phyloP scores from a whole-genome alignment of 2,329 filamentous ascomycete species.

The Raffaelea albimanens region DNA sequence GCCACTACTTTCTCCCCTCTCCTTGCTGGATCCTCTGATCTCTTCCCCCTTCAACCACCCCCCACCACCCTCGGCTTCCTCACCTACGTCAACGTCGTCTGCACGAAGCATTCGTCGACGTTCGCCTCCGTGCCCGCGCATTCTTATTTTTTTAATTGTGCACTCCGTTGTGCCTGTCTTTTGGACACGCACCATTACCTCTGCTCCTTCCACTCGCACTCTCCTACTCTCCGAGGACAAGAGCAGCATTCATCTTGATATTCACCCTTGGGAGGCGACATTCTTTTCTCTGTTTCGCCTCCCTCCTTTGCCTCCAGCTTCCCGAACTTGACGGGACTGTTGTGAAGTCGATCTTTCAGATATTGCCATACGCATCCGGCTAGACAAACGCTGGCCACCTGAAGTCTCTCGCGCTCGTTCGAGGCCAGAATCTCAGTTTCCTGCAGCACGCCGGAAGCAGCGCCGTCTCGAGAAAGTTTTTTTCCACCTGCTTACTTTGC shows the following conservation, averaged over 20 bases:
- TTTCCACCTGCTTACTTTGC: neutral
- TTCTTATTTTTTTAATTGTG: neutral
- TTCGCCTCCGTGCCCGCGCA: neutral
- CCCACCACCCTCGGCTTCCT: too few species aligned
- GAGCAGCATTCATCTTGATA: neutral
- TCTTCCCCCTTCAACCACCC: neutral
- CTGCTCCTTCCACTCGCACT: neutral
- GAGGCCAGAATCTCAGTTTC: too few species aligned
- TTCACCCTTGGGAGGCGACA: conserved; percentile 1
- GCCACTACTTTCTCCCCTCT: conserved; percentile 6
- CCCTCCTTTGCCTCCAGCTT: neutral
- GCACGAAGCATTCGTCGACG: neutral
- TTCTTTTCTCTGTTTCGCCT: conserved; percentile 2
- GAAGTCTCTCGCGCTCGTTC: too few species aligned
- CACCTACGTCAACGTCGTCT: neutral
- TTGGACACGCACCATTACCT: neutral
- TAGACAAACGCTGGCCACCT: too few species aligned
- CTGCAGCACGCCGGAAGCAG: too few species aligned
- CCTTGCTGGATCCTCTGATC: neutral
- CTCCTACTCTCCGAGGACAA: too few species aligned
- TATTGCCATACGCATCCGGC: too few species aligned
- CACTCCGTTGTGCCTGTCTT: neutral
- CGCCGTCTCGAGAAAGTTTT: neutral
- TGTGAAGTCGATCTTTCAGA: neutral
- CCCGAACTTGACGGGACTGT: neutral